These are phyloP conservation scores for Apiotrichum gamsii DNA, from an alignment of 1,284 basidiomycete species.

Conservation along the genomic window DNA sequence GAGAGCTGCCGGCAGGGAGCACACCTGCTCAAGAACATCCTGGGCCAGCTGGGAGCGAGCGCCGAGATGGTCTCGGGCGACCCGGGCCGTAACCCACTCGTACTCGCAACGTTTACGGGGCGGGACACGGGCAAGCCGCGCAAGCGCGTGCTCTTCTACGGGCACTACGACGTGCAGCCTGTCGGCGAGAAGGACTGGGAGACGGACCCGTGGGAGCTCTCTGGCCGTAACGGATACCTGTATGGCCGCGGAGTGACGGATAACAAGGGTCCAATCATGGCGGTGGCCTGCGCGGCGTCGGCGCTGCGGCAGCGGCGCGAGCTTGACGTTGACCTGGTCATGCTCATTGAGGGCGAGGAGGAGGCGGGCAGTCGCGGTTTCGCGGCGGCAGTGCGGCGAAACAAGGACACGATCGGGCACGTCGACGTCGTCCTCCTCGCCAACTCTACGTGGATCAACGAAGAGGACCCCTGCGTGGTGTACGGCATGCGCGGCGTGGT, in stretches of 20 bases:
- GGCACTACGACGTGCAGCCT: conserved; percentile 85
- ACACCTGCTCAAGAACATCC: conserved; percentile 78
- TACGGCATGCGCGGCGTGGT: conserved; percentile 92
- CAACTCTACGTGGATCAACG: conserved; percentile 96
- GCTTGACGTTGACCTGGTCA: conserved; percentile 78
- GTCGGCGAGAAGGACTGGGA: conserved; percentile 70
- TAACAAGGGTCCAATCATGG: conserved; percentile 89
- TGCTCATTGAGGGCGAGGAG: conserved; percentile 93
- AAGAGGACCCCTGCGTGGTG: conserved; percentile 89
- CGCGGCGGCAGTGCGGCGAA: conserved; percentile 61
- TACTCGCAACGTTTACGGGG: conserved; percentile 76
- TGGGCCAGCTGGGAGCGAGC: conserved; percentile 76
- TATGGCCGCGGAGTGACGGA: conserved; percentile 90
- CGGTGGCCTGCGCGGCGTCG: conserved; percentile 81
- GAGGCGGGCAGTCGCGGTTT: conserved; percentile 88
- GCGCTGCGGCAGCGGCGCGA: conserved; percentile 65
- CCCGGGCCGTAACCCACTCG: conserved; percentile 69
- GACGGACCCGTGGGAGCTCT: conserved; percentile 76
- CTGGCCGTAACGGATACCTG: conserved; percentile 77
- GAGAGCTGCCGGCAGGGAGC: conserved; percentile 84
- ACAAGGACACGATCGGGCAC: conserved; percentile 74
- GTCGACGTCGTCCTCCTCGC: conserved; percentile 77
- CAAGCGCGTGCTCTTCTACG: conserved; percentile 77
- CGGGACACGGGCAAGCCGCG: conserved; percentile 47
- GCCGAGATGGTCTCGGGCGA: conserved; percentile 55